phyloP scores from a whole-genome alignment of 768 basidiomycete genomes.

The Trichaptum fuscoviolaceum region DNA sequence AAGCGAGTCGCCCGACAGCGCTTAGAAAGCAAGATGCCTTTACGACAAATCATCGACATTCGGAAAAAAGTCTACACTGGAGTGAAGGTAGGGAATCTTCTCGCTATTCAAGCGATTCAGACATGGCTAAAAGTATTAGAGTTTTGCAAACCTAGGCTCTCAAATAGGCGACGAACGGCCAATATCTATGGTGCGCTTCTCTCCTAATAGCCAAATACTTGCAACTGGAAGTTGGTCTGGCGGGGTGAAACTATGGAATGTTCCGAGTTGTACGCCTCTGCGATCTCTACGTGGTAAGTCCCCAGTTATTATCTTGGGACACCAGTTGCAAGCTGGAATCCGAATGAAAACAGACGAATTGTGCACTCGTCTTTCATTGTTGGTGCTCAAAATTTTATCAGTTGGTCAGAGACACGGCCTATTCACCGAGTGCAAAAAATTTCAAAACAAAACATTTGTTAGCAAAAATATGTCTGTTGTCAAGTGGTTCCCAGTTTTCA shows the following conservation, averaged over 20 bases:
- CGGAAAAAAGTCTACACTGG: conserved; percentile 86
- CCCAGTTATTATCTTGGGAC: too few relatives aligned
- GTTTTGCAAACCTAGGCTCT: conserved; percentile 88
- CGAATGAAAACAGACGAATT: too few relatives aligned
- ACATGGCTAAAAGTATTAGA: conserved; percentile 39
- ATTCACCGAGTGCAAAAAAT: too few relatives aligned
- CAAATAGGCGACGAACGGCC: conserved; percentile 98
- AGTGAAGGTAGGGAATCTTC: conserved; percentile 63
- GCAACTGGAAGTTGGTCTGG: conserved; percentile 98
- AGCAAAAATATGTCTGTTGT: too few relatives aligned
- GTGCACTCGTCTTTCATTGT: too few relatives aligned
- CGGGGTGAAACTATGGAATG: conserved; percentile 90
- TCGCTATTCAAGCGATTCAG: not conserved
- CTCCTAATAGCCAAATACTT: conserved; percentile 83
- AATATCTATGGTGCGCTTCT: conserved; percentile 88
- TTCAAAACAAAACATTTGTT: too few relatives aligned
- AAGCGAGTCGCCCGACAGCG: conserved; percentile 90
- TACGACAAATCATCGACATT: conserved; percentile 86
- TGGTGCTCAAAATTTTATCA: too few relatives aligned
- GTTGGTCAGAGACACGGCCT: too few relatives aligned
- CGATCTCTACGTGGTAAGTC: conserved; percentile 64
- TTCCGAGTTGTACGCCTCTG: conserved; percentile 82
- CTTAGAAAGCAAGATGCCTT: conserved; percentile 80
- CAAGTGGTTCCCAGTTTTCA: too few relatives aligned
- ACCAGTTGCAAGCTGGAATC: too few relatives aligned